Conservation (phyloP, 2,329 filamentous ascomycete species). For the Exophiala xenobiotica region DNA sequence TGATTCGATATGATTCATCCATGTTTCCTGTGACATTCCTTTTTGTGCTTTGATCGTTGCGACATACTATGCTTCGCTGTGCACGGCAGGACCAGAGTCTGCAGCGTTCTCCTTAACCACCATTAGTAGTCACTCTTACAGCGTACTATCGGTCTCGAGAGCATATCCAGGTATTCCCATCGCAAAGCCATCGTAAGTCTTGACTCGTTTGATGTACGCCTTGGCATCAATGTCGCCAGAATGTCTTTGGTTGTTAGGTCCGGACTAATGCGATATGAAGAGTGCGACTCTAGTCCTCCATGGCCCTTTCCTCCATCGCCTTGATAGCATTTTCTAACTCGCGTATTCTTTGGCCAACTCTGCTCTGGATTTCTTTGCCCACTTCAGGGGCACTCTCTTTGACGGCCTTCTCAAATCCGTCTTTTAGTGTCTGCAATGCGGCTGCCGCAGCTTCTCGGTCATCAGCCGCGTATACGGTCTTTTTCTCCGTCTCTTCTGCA, state of each 20-base stretch:
- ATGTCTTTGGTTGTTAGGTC: too few species aligned
- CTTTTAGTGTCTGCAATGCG: conserved; percentile 51
- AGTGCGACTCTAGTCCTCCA: conserved; percentile 42
- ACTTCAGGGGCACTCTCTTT: conserved; percentile 43
- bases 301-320: conserved; percentile 52
- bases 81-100: too few species aligned
- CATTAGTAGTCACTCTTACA: too few species aligned
- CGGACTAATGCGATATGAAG: too few species aligned
- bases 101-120: too few species aligned
- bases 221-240: too few species aligned
- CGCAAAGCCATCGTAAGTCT: too few species aligned
- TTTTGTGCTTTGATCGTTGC: not conserved
- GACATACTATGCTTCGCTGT: not conserved
- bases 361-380: conserved; percentile 51
- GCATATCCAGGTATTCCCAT: too few species aligned
- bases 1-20: conserved; percentile 14
- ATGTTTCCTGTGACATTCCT: not conserved
- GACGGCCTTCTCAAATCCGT: conserved; percentile 46
- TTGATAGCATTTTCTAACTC: conserved; percentile 54
- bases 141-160: too few species aligned
- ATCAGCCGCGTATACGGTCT: conserved; percentile 56
- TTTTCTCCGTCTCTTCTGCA: conserved; percentile 49
- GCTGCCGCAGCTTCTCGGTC: conserved; percentile 55
- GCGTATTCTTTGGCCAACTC: conserved; percentile 52
- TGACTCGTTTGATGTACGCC: too few species aligned